Evolutionary conservation across 2,329 filamentous ascomycete genomes (phyloP).

Genomic region (Ramichloridium luteum): DNA sequence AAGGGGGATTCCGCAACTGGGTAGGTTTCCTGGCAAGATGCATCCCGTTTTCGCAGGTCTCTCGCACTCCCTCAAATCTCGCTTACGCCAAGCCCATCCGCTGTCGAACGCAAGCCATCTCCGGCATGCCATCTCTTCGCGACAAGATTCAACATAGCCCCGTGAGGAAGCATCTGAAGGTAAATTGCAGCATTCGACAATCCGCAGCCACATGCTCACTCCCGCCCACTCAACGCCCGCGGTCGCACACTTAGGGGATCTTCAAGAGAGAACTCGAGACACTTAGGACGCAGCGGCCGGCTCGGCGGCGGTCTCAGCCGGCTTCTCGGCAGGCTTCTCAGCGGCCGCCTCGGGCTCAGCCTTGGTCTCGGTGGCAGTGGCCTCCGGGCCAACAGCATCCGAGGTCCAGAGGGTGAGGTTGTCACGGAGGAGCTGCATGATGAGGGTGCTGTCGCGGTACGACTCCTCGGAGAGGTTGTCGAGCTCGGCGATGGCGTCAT

Average conservation of each 20-base stretch:
- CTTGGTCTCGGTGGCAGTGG: slow-evolving; percentile 39
- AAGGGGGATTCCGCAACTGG: no score
- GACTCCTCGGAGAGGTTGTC: slow-evolving; percentile 96
- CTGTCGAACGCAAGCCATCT: no score
- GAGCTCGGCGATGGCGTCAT: slow-evolving; percentile 96
- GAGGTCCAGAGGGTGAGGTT: slow-evolving; percentile 98
- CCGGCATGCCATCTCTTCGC: no score
- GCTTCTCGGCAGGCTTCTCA: slow-evolving; percentile 36
- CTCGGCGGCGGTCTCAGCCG: slow-evolving; percentile 25
- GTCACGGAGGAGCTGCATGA: slow-evolving; percentile 98
- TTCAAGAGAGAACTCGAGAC: slow-evolving; percentile 1
- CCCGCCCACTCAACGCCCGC: no score
- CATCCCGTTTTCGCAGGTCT: no score
- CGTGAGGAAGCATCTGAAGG: no score
- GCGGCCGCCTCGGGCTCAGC: slow-evolving; percentile 36
- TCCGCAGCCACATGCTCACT: no score
- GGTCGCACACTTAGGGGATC: slow-evolving; percentile 1
- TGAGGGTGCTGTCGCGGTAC: slow-evolving; percentile 96
- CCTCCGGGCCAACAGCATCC: slow-evolving; percentile 69
- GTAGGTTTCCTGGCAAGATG: no score
- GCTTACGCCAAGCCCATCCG: no score
- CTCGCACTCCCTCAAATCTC: no score
- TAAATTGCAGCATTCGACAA: no score
- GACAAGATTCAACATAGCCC: no score
- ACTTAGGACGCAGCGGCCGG: slow-evolving; percentile 15